phyloP scores from a whole-genome alignment of 768 basidiomycete genomes.

The Termitomyces bulborhizus region DNA sequence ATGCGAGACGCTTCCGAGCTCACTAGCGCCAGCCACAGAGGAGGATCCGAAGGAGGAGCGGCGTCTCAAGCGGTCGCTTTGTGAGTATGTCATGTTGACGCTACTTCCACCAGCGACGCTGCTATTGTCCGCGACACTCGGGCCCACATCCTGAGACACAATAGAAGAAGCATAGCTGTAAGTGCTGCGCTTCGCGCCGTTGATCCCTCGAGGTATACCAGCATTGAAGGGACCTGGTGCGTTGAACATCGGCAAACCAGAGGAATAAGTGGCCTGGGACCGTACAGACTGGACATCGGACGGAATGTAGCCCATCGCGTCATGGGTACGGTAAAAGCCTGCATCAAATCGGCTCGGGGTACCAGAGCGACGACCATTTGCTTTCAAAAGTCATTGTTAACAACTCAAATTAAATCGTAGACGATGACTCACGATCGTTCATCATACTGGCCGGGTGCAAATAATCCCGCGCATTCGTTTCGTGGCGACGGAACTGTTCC shows the following conservation, averaged over 20 bases:
- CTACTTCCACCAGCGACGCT: conserved; percentile 57
- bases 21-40: conserved; percentile 68
- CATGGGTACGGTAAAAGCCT: conserved; percentile 93
- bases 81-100: conserved; percentile 73
- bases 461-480: conserved; percentile 85
- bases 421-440: conserved; percentile 42
- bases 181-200: conserved; percentile 67
- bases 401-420: conserved; percentile 1
- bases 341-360: conserved; percentile 94
- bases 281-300: conserved; percentile 94
- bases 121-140: conserved; percentile 50
- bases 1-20: conserved; percentile 72
- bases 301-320: conserved; percentile 89
- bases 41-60: conserved; percentile 67
- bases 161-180: conserved; percentile 89
- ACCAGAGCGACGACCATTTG: conserved; percentile 64
- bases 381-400: conserved; percentile 14
- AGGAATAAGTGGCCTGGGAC: conserved; percentile 94
- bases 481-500: conserved; percentile 91
- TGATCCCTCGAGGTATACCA: conserved; percentile 48
- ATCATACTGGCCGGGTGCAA: conserved; percentile 31
- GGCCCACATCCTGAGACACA: conserved; percentile 84
- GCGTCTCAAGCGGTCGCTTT: conserved; percentile 82
- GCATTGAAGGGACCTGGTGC: conserved; percentile 65
- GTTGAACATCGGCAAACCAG: conserved; percentile 82